Evolutionary conservation across 2,329 filamentous ascomycete species (phyloP), one percentile per base, ranked within the genome.

Genomic region (Hypocreales sp.): DNA sequence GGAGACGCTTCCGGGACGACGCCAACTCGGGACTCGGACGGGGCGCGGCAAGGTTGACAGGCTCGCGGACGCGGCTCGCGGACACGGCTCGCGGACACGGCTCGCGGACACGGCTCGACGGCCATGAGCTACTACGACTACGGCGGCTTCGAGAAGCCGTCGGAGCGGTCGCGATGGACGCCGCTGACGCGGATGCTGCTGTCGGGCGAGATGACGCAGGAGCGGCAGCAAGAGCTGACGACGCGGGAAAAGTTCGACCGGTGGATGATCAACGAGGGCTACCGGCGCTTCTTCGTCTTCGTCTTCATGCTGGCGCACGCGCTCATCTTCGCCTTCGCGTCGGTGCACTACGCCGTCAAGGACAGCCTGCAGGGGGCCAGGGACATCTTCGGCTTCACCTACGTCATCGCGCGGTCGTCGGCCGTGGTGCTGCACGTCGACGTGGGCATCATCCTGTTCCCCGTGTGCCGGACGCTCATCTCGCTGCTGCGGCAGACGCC

Each of bases 241-340:
- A 52, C 68, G 35, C 67, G 69, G 44, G 78, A 87, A 50, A 78
- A 69, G 47, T 78, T 87, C 45, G 77, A 86, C 50, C 64, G 74
- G 38, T 90, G 81, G 81, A 86, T 90, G 80, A 77, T 87, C 35
- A 87, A 87, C 48, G 81, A 87, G 48, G 81, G 81, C 34, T 84
- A 83, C 49, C 67, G 79, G 47, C 64, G 79, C 70, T 64, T 87
- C 41, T 82, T 84, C 43, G 79, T 87, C 32, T 73, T 75, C 40
- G 60, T 80, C 27, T 90, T 87, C 52, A 65, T 79, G 42, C 47
- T 78, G 24, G 55, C 80, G 20, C 81, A 90, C 52, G 61, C 67
- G 35, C 70, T 86, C 57, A 72, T 90, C 22, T 90, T 87, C 46
- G 64, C 68, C 9, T 84, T 90, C 41, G 79, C 75, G 26, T 81